A percentile compares a stretch with the other conserved stretches of the same genome.
These are phyloP conservation scores for Jamesozyma piceae DNA, from an alignment of 805 yeast genomes.

Conservation along the genomic window DNA sequence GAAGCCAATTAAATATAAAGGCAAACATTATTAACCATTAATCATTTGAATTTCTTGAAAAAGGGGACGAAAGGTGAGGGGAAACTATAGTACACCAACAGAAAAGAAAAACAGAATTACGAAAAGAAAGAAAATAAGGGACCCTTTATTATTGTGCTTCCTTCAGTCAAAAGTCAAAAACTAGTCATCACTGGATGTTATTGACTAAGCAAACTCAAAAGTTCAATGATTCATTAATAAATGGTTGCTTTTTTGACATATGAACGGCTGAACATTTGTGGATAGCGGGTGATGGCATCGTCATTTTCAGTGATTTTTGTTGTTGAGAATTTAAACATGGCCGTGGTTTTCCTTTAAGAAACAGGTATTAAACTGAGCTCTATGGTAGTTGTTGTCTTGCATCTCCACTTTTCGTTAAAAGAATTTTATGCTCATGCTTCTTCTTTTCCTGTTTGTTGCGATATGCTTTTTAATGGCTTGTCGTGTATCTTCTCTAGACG, in stretches of 20 bases:
- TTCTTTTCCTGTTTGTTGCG: not conserved
- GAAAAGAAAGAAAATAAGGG: not conserved
- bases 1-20: too few relatives aligned
- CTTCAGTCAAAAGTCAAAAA: not conserved
- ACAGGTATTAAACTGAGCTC: too few relatives aligned
- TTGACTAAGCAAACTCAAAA: too few relatives aligned
- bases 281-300: not conserved
- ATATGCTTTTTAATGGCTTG: not conserved
- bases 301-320: not conserved
- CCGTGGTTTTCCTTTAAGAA: not conserved
- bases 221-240: too few relatives aligned
- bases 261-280: not conserved
- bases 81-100: too few relatives aligned
- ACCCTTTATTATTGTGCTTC: not conserved
- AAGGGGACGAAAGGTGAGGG: too few relatives aligned
- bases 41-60: too few relatives aligned
- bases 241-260: not conserved
- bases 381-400: too few relatives aligned
- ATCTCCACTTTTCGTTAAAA: too few relatives aligned
- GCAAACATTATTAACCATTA: too few relatives aligned
- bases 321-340: not conserved
- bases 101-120: too few relatives aligned
- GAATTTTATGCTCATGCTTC: too few relatives aligned
- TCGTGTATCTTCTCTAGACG: conserved; percentile 34
- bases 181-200: not conserved